A percentile compares a stretch with the other conserved stretches of the same genome.
Conservation (phyloP, 495 filamentous ascomycete species). For the Daldinia vernicosa region DNA sequence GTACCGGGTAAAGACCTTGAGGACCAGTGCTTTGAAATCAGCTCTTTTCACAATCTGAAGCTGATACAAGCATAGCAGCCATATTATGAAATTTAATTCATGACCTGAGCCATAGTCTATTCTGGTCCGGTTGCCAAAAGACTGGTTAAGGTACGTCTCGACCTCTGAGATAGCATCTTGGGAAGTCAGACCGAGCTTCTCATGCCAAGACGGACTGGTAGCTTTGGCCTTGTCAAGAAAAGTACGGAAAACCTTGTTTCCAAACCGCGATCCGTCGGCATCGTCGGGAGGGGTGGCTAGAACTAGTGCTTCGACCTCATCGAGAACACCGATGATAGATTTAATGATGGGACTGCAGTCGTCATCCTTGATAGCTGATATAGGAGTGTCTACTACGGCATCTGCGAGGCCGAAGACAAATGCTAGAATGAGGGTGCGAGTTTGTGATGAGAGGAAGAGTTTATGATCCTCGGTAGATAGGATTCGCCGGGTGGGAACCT, state of each 20-base stretch:
- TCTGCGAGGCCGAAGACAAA: slow-evolving; percentile 91
- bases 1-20: slow-evolving; percentile 82
- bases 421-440: slow-evolving; percentile 77
- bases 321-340: slow-evolving; percentile 75
- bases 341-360: slow-evolving; percentile 65
- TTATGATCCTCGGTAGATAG: slow-evolving; percentile 81
- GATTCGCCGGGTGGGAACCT: slow-evolving; percentile 76
- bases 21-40: slow-evolving; percentile 76
- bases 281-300: slow-evolving; percentile 78
- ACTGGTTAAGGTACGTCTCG: slow-evolving; percentile 80
- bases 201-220: slow-evolving; percentile 66
- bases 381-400: slow-evolving; percentile 76
- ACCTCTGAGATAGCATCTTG: slow-evolving; percentile 70
- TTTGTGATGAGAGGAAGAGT: slow-evolving; percentile 79
- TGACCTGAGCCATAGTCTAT: slow-evolving; percentile 98
- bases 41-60: slow-evolving; percentile 68
- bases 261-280: slow-evolving; percentile 88
- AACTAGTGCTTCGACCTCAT: slow-evolving; percentile 69
- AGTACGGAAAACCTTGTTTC: slow-evolving; percentile 87
- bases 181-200: slow-evolving; percentile 62
- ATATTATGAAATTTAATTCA: slow-evolving; percentile 95
- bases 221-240: slow-evolving; percentile 77
- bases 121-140: slow-evolving; percentile 84
- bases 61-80: slow-evolving; percentile 89
- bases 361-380: slow-evolving; percentile 68